These are phyloP conservation scores for Sporothrix schenckii DNA, from an alignment of 2,329 filamentous ascomycete species.

Conservation along the genomic window DNA sequence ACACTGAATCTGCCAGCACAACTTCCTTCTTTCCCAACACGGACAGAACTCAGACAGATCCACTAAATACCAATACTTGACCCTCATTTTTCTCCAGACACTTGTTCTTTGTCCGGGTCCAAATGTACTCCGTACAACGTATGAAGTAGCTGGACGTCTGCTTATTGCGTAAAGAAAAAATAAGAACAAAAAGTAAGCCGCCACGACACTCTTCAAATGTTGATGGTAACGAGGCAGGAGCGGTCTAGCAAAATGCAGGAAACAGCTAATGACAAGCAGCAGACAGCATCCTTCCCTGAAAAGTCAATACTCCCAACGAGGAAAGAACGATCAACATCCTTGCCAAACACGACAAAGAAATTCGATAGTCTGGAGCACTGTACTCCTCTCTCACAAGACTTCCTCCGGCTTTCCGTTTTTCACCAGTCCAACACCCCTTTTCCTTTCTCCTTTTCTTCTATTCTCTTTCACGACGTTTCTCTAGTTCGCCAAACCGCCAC, in stretches of 20 bases:
- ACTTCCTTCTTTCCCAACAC: not conserved
- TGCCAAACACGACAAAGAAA: not conserved
- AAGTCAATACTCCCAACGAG: not conserved
- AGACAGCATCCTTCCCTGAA: not conserved
- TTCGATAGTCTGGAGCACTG: not conserved
- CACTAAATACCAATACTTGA: slow-evolving; percentile 9
- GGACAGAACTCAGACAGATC: not conserved
- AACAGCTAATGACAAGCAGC: not conserved
- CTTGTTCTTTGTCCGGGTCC: slow-evolving; percentile 18
- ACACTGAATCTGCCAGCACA: not conserved
- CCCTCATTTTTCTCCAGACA: not conserved
- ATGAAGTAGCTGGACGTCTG: slow-evolving; percentile 5
- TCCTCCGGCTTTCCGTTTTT: not conserved
- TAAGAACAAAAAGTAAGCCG: not conserved
- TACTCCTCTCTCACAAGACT: not conserved
- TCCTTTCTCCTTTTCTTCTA: not conserved
- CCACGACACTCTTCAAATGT: not conserved
- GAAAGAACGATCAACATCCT: not conserved
- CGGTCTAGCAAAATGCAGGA: not conserved
- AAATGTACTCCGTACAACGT: not conserved
- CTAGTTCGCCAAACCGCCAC: not conserved
- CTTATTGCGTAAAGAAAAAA: not conserved
- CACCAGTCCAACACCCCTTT: not conserved
- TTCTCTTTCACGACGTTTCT: not conserved
- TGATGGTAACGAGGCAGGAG: not conserved